A percentile compares a stretch with the other conserved stretches of the same genome.
phyloP scores from a whole-genome alignment of 2,329 filamentous ascomycete genomes.

The Cylindrodendrum hubeiense region DNA sequence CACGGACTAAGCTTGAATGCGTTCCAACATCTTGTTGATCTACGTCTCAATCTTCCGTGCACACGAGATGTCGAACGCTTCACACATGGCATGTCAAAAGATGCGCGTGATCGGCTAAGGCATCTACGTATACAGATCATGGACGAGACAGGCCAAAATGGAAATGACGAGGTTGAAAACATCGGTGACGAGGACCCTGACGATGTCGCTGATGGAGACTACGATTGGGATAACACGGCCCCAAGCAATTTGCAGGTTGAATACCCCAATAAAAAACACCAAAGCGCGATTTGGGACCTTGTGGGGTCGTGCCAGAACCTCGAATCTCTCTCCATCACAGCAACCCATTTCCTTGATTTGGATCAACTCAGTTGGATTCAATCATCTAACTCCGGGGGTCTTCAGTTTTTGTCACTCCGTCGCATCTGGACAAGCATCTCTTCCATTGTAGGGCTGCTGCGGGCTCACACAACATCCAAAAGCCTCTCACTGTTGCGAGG shows the following conservation, averaged over 20 bases:
- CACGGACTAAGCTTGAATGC: not conserved
- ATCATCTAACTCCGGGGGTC: not conserved
- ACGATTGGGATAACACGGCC: not conserved
- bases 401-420: not conserved
- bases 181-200: not conserved
- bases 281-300: slow-evolving; percentile 1
- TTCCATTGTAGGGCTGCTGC: not conserved
- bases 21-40: not conserved
- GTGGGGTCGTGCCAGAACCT: slow-evolving; percentile 7
- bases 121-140: not conserved
- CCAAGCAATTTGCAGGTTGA: not conserved
- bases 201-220: not conserved
- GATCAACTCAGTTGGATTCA: not conserved
- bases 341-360: slow-evolving; percentile 1
- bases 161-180: not conserved
- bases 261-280: slow-evolving; percentile 2
- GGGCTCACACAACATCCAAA: not conserved
- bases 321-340: not conserved
- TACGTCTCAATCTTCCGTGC: not conserved
- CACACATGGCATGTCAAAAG: not conserved
- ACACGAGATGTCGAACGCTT: not conserved
- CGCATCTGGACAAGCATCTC: slow-evolving; percentile 1
- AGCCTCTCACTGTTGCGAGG: not conserved
- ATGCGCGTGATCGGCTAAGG: not conserved
- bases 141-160: not conserved